Evolutionary conservation across 441 rosid species (phyloP).

Genomic region (Raphanus hybrid): DNA sequence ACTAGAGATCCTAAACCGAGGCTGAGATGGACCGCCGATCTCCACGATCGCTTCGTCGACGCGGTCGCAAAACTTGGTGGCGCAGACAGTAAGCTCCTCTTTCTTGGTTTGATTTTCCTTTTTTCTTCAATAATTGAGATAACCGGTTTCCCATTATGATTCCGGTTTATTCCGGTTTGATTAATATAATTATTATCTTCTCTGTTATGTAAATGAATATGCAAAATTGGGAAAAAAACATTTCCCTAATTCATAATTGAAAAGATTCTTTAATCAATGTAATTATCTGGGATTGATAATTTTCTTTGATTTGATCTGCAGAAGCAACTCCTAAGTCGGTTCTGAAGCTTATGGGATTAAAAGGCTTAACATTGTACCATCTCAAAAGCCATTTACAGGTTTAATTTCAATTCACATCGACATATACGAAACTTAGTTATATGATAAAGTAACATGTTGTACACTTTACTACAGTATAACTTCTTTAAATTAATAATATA

Average conservation of each 20-base stretch:
- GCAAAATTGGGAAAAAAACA: neutral
- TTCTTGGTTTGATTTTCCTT: neutral
- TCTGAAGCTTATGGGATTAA: conserved; percentile 82
- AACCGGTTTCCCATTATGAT: conserved; percentile 13
- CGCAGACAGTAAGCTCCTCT: conserved; percentile 56
- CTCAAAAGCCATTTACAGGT: conserved; percentile 98
- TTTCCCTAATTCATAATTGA: neutral
- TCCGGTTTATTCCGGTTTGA: conserved; percentile 24
- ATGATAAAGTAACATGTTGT: neutral
- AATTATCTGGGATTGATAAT: neutral
- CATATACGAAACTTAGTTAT: neutral
- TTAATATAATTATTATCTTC: neutral
- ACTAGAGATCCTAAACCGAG: conserved; percentile 81
- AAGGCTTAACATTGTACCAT: conserved; percentile 93
- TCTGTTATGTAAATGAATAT: neutral
- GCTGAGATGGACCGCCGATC: conserved; percentile 76
- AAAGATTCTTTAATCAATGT: neutral
- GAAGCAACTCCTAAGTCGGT: conserved; percentile 97
- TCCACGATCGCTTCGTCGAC: conserved; percentile 72
- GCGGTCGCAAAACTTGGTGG: conserved; percentile 81
- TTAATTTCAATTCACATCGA: neutral
- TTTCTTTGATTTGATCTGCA: conserved; percentile 24
- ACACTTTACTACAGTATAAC: neutral
- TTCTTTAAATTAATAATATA: no score
- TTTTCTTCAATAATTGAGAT: neutral